Base-by-base conservation (phyloP, 1,284 basidiomycete genomes). In the Cryptococcus deneoformans region DNA sequence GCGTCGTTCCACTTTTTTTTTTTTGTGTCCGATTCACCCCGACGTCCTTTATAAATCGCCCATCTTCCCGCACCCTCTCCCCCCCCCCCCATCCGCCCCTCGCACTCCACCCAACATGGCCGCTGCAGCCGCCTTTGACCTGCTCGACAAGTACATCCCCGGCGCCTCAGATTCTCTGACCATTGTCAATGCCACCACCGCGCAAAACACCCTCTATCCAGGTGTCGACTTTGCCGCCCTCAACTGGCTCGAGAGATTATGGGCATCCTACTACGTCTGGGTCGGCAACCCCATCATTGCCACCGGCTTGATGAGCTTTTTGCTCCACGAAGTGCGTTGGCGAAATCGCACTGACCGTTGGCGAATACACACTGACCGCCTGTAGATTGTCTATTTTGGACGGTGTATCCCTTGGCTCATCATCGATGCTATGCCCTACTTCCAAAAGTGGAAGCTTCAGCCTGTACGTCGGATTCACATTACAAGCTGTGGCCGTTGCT, bases 391-490 rank as follows among this genome's bases (percentile, higher is more conserved):
- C 46, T 99, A 99, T 82, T 99, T 99, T 77, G 95, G 95, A 35
- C 90, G 95, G 40, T 88, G 87, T 64, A 80, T 99, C 29, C 96
- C 95, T 0, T 97, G 92, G 91, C 88, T 98, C 70, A 89, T 97
- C 77, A 88, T 98, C 76, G 96, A 98, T 78, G 80, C 86, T 3
- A 92, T 93, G 52, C 92, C 93, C 0, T 95, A 90, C 80, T 97
- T 98, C 81, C 85, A 85, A 60, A 84, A 86, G 79, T 98, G 92
- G 90, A 99, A 99, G 79, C 82, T 99, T 5, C 95, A 99, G 76
- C 86, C 89, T 11, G 82, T 80, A 67, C 54, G 69, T 61, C 14
- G 10, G 20, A 38, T 43, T 36, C 52, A 44, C 35, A 24, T 35
- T 50, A 11, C 48, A 53, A 14, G 34, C 14, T 6, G 43, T 10